Conservation (phyloP, 1,284 basidiomycete species). For the Irpex rosettiformis region DNA sequence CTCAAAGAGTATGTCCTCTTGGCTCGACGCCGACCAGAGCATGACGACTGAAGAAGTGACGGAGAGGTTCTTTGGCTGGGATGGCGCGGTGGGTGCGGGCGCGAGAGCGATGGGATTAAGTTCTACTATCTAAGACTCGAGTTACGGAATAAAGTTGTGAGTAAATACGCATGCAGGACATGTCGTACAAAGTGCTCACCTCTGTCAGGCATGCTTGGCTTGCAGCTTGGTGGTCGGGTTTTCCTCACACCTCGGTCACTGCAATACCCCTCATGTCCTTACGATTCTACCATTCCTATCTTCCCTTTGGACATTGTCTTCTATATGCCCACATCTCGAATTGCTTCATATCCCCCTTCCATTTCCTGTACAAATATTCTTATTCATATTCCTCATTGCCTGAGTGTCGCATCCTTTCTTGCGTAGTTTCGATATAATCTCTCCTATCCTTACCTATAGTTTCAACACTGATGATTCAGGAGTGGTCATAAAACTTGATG, state of each 20-base stretch:
- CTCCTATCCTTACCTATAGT: neutral
- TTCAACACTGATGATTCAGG: neutral
- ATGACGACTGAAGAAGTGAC: constrained; percentile 25
- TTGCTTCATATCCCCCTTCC: neutral
- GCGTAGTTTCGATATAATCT: neutral
- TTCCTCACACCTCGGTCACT: neutral
- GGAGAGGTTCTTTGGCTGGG: constrained; percentile 69
- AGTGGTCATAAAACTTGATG: too few species aligned
- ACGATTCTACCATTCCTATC: neutral
- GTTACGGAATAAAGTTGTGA: neutral
- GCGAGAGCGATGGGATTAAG: constrained; percentile 69
- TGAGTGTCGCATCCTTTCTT: neutral
- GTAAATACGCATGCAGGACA: constrained; percentile 4
- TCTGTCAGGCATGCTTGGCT: neutral
- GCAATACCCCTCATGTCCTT: neutral
- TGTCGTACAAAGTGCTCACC: neutral
- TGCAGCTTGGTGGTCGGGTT: neutral
- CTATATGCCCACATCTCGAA: neutral
- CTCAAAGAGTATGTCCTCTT: constrained; percentile 58
- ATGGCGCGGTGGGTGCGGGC: constrained; percentile 69
- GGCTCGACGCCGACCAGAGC: constrained; percentile 39
- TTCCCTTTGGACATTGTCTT: neutral
- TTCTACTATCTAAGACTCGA: constrained; percentile 14
- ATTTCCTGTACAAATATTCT: neutral
- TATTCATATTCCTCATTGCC: neutral